These are phyloP conservation scores for Candida rishiriensis DNA, from an alignment of 805 yeast genomes.

Conservation along the genomic window DNA sequence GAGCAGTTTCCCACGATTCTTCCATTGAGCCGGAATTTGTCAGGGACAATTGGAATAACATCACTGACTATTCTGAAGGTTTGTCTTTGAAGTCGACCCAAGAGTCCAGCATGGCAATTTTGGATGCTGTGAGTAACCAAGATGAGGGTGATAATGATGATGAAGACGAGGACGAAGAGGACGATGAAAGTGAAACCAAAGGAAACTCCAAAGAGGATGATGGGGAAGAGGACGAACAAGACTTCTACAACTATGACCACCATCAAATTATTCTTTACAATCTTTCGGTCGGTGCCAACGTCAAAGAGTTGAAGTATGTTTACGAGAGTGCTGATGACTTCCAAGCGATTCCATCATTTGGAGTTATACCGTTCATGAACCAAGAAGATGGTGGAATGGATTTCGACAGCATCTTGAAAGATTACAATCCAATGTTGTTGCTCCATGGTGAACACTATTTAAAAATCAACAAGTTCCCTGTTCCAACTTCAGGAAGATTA, in stretches of 20 bases:
- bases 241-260: constrained; percentile 54
- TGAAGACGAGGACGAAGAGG: constrained; percentile 39
- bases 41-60: constrained; percentile 58
- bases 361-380: constrained; percentile 81
- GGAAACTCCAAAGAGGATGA: constrained; percentile 42
- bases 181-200: constrained; percentile 29
- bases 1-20: constrained; percentile 60
- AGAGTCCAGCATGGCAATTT: constrained; percentile 77
- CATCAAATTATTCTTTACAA: constrained; percentile 80
- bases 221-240: constrained; percentile 35
- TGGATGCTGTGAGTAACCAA: constrained; percentile 53
- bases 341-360: constrained; percentile 84
- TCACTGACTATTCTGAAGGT: constrained; percentile 58
- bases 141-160: constrained; percentile 40
- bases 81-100: constrained; percentile 56
- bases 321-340: constrained; percentile 76
- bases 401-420: constrained; percentile 58
- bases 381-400: constrained; percentile 53
- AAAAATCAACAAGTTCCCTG: constrained; percentile 68
- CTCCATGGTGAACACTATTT: constrained; percentile 95
- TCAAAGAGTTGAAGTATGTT: constrained; percentile 69
- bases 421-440: constrained; percentile 84
- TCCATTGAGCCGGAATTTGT: constrained; percentile 64
- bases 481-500: constrained; percentile 67
- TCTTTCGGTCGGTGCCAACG: constrained; percentile 81